phyloP scores from a whole-genome alignment of 2,329 filamentous ascomycete genomes.

The Hymenotorrendiella dingleyae region DNA sequence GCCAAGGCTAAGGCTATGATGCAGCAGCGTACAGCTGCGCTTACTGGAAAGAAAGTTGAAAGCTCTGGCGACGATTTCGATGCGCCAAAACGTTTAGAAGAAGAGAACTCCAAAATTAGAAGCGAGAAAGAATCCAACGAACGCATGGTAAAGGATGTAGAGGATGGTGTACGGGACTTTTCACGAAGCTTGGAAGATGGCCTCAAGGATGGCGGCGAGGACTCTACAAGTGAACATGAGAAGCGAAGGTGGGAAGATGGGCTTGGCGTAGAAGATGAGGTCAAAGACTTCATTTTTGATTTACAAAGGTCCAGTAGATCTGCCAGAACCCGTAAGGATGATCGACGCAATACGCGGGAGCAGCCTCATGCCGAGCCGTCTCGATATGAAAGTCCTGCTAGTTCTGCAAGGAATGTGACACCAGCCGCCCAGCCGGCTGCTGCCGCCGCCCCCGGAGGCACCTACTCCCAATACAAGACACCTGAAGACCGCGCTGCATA shows the following conservation, averaged over 20 bases:
- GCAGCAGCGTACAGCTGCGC: slow-evolving; percentile 90
- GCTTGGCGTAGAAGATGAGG: slow-evolving; percentile 90
- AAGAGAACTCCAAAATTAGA: slow-evolving; percentile 75
- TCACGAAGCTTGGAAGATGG: slow-evolving; percentile 77
- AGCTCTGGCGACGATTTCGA: slow-evolving; percentile 64
- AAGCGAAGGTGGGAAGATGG: slow-evolving; percentile 92
- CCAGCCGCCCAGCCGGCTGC: slow-evolving; percentile 42
- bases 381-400: slow-evolving; percentile 32
- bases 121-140: slow-evolving; percentile 92
- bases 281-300: slow-evolving; percentile 97
- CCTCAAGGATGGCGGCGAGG: slow-evolving; percentile 74
- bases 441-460: slow-evolving; percentile 47
- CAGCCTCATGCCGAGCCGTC: slow-evolving; percentile 33
- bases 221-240: slow-evolving; percentile 80
- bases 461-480: slow-evolving; percentile 80
- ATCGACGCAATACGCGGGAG: slow-evolving; percentile 37
- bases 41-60: slow-evolving; percentile 78
- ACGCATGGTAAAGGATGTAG: slow-evolving; percentile 92
- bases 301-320: slow-evolving; percentile 80
- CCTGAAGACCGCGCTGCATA: slow-evolving; percentile 91
- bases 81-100: slow-evolving; percentile 78
- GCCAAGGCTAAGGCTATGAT: slow-evolving; percentile 96
- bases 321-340: slow-evolving; percentile 59
- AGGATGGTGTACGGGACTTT: slow-evolving; percentile 91
- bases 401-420: slow-evolving; percentile 26